Evolutionary conservation across 2,329 filamentous ascomycete species (phyloP), one percentile per base, ranked within the genome.

Genomic region (Colletotrichum plurivorum): DNA sequence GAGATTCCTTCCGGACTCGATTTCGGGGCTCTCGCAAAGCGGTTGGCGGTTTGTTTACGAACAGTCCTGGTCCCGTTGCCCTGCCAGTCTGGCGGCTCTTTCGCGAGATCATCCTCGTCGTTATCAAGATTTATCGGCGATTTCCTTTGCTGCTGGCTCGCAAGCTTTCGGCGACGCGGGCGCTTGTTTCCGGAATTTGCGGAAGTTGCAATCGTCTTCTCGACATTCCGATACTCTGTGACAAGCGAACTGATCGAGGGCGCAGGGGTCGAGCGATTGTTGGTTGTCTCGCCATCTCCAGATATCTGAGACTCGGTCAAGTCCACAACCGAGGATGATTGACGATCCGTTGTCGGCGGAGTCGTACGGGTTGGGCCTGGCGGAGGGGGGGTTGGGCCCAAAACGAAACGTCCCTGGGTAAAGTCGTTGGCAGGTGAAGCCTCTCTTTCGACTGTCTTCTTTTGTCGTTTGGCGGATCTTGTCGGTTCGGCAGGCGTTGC

Each of bases 391-490:
- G 22, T 4, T 6, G 31, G 12, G 5, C 20, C 4, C 13, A 31
- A n/a, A 16, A 18, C 13, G 27, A 56, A 56, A 18, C 12, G 10
- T 9, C 15, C 20, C 8, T 25, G 25, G 2, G 48, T 22, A n/a
- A 25, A 53, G 3, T 15, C 36, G 13, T 16, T 20, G 8, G 53
- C 41, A 22, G 60, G 12, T 31, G 27, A n/a, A 15, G n/a, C 8
- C 16, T 59, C 43, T 18, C 46, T 27, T 18, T 60, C 39, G 22
- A 20, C 4, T 12, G 22, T 22, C 22, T 49, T 66, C 39, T 69
- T 69, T 46, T 61, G 67, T 18, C 67, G 67, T 58, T 69, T 69
- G 16, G 25, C n/a, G 27, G 51, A 55, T 39, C 62, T 69, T 5
- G 12, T 16, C 18, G 62, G 49, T 39, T 67, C 67, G 20, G 16